Evolutionary conservation across 2,329 filamentous ascomycete genomes (phyloP), one percentile per base, ranked within the genome.

Genomic region (Pseudocercospora macadamiae): DNA sequence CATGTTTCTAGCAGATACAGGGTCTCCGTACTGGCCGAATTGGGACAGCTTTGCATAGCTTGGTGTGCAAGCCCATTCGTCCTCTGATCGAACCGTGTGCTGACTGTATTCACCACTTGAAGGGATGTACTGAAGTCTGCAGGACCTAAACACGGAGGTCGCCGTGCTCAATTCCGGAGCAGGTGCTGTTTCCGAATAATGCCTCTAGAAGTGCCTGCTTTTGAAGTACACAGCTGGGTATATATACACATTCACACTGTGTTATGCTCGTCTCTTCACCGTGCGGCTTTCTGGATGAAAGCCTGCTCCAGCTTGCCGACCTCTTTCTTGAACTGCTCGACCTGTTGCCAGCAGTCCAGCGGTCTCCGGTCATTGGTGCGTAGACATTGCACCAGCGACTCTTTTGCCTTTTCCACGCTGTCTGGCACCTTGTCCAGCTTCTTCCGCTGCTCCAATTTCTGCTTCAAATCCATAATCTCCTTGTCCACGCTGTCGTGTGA

Each of bases 311-410:
- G 76, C 79, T 86, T 86, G 67, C 89, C 86, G 51, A 97, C 93
- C 82, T 96, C 91, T 69, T 84, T 83, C 85, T 93, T 96, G 77
- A 97, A 97, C 18, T 81, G 82, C 79, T 96, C 89, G 21, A 97
- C 91, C 83, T 97, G 92, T 76, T 87, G 84, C 89, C 90, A 97
- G 83, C 93, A 97, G 80, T 97, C 90, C 73, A 97, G 80, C 73
- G 93, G 93, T 75, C 91, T 84, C 64, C 91, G 83, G 77, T 97
- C 93, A 75, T 97, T 88, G 71, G 88, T 83, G 62, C 89, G 82
- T 80, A 97, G 80, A 75, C 93, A 97, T 68, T 84, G 83, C 63
- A 95, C 85, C 56, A 97, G 86, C 60, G 88, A 86, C 66, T 85
- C 81, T 75, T 91, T 89, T 18, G 92, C 90, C 73, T 81, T 83